Conservation (phyloP, 2,329 filamentous ascomycete species). For the Aspergillus unguis region DNA sequence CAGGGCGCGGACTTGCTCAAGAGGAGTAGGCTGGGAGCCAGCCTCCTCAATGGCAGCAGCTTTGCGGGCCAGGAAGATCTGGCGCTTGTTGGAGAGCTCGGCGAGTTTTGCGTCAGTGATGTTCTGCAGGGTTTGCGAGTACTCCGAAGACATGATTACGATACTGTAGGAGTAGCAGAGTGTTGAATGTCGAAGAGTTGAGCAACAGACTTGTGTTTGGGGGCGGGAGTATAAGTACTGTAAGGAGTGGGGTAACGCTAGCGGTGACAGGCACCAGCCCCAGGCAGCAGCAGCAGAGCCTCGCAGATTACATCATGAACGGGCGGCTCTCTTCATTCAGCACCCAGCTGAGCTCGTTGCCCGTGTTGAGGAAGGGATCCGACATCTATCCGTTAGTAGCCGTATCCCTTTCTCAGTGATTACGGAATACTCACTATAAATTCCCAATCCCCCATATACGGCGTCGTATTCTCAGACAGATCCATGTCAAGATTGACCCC, state of each 20-base stretch:
- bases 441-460: constrained; percentile 42
- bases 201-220: too few species aligned
- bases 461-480: constrained; percentile 23
- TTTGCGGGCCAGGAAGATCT: constrained; percentile 10
- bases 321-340: constrained; percentile 9
- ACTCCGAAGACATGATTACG: constrained; percentile 6
- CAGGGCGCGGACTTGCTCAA: constrained; percentile 3
- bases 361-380: constrained; percentile 27
- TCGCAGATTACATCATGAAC: background rate
- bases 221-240: too few species aligned
- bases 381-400: constrained; percentile 24
- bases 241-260: too few species aligned
- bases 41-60: constrained; percentile 1
- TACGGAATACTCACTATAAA: constrained; percentile 36
- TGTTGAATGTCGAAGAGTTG: background rate
- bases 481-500: constrained; percentile 10
- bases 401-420: background rate
- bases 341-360: constrained; percentile 21
- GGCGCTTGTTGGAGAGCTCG: constrained; percentile 15
- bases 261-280: too few species aligned
- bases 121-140: constrained; percentile 14
- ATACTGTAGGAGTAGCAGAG: background rate
- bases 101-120: constrained; percentile 16
- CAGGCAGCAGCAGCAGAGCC: background rate
- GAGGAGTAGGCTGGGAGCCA: background rate